Base-by-base conservation (phyloP, 2,329 filamentous ascomycete species). In the Waltergamsia citrina region DNA sequence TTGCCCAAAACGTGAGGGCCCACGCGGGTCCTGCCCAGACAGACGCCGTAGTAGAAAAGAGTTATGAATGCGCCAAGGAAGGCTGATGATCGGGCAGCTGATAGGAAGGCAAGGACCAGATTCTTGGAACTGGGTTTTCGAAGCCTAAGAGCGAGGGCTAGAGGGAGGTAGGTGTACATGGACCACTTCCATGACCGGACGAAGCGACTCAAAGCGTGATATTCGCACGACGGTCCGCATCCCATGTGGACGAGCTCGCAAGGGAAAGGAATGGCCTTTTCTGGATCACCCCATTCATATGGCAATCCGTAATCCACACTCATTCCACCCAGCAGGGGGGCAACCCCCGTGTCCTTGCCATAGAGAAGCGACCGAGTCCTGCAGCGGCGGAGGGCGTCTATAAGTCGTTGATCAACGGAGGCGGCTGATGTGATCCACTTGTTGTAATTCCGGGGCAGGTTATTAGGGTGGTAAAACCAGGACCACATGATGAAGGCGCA, bases 191-290 rank as follows among this genome's bases (percentile, higher is more conserved):
- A 90, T 3, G 81, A 78, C 34, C 71, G 69, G 34, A 56, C 56
- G 54, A 90, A 84, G 23, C 85, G 74, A 38, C 67, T 70, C 16
- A 80, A 39, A 4, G 81, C 82, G 52, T 93, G 83, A 41, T 68
- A 67, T 52, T 93, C 85, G 56, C 85, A 87, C 36, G 66, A 85
- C 2, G 74, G 67, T 3, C 84, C 81, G 41, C 67, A 69, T 35
- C 81, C 81, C 76, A 86, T 85, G 58, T 94, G 86, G 4, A 92
- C 84, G 42, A 93, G 65, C 52, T 86, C 78, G 57, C 86, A 94
- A 2, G 85, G 85, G 38, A 90, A 81, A 0, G 85, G 86, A 8
- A 80, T 58, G 1, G 78, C 72, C 36, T 67, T 64, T 14, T 69
- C 65, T 1, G 85, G 85, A 53, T 93, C 78, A 15, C 82, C 85